phyloP scores from a whole-genome alignment of 257 asterid species.

The Forsythia viridissima region DNA sequence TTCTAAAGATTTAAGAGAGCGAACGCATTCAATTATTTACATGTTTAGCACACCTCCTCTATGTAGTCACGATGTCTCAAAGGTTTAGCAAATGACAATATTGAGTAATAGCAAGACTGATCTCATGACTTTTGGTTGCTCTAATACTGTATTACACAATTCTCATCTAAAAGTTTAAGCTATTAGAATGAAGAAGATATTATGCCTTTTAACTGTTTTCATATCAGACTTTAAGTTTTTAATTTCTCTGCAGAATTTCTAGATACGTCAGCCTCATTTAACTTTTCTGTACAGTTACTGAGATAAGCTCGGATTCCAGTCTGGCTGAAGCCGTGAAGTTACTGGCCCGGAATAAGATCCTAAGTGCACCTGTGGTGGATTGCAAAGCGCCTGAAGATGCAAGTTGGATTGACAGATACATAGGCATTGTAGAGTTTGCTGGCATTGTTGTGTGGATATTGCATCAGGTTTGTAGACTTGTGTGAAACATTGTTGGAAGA shows the following conservation, averaged over 20 bases:
- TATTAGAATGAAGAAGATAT: not conserved
- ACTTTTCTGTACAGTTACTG: conserved; percentile 52
- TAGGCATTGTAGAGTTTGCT: conserved; percentile 93
- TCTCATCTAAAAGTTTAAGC: not conserved
- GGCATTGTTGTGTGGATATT: conserved; percentile 98
- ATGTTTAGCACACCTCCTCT: too few relatives aligned
- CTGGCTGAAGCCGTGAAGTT: conserved; percentile 87
- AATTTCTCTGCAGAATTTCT: not conserved
- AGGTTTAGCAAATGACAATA: not conserved
- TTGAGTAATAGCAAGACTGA: not conserved
- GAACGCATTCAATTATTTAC: too few relatives aligned
- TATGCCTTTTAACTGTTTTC: not conserved
- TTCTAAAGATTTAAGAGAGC: too few relatives aligned
- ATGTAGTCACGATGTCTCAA: too few relatives aligned
- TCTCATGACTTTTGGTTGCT: not conserved
- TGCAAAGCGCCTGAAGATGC: conserved; percentile 92
- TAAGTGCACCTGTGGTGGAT: conserved; percentile 92
- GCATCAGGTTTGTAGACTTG: conserved; percentile 65
- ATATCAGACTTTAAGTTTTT: not conserved
- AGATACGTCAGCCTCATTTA: not conserved
- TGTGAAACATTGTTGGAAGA: not conserved
- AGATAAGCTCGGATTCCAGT: conserved; percentile 81
- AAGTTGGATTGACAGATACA: conserved; percentile 93
- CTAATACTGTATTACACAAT: not conserved
- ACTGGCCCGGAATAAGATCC: conserved; percentile 66